Conservation (phyloP, 768 basidiomycete species). For the Arthromyces matolae region DNA sequence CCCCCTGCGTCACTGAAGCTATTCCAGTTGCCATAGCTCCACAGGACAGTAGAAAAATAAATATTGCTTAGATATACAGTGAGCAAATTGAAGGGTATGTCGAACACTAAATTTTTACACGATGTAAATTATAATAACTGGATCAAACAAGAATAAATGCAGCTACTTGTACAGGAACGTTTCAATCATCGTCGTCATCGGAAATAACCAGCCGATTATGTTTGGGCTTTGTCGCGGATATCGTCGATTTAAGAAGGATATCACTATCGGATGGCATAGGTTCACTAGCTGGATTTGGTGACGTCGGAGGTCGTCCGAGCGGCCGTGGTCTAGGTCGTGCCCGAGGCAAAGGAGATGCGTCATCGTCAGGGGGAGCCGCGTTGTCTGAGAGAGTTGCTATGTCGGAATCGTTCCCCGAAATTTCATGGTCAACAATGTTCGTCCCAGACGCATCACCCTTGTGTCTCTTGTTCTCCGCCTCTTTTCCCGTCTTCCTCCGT, state of each 20-base stretch:
- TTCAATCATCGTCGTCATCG: slow-evolving; percentile 27
- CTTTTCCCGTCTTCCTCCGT: slow-evolving; percentile 36
- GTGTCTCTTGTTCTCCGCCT: slow-evolving; percentile 28
- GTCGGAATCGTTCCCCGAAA: slow-evolving; percentile 18
- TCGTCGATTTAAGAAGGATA: slow-evolving; percentile 9
- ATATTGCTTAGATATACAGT: too few species aligned
- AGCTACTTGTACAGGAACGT: too few species aligned
- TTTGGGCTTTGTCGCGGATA: slow-evolving; percentile 10
- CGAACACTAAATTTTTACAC: too few species aligned
- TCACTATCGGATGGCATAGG: slow-evolving; percentile 2
- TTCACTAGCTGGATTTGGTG: background rate
- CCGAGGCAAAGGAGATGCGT: slow-evolving; percentile 32
- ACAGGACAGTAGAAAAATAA: too few species aligned
- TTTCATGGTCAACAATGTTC: slow-evolving; percentile 14
- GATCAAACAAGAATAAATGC: background rate
- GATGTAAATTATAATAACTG: too few species aligned
- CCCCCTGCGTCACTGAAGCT: too few species aligned
- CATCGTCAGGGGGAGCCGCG: slow-evolving; percentile 1
- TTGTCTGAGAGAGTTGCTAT: slow-evolving; percentile 24
- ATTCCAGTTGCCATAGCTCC: too few species aligned
- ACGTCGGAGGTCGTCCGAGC: slow-evolving; percentile 7
- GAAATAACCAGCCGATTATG: slow-evolving; percentile 31
- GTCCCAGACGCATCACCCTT: slow-evolving; percentile 27
- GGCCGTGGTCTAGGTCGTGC: slow-evolving; percentile 41
- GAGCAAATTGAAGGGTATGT: too few species aligned